Evolutionary conservation across 768 basidiomycete genomes (phyloP), one percentile per base, ranked within the genome.

Genomic region (Suillus weaverae): DNA sequence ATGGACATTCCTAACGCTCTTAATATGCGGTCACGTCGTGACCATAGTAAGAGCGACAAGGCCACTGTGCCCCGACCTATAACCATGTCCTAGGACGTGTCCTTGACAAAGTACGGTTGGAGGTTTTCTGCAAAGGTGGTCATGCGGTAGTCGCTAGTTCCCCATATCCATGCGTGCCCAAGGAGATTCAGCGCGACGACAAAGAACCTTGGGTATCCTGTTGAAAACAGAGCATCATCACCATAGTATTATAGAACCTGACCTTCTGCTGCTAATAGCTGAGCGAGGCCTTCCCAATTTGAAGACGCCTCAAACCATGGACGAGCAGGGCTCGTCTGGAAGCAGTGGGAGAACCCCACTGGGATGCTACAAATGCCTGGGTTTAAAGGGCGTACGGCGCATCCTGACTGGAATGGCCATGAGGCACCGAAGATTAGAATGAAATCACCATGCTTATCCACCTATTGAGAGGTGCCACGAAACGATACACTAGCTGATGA

Each of bases 131-230:
- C 62, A 11, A 71, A 56, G 4, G 60, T 46, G 38, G 60, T 30
- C 38, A 67, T 46, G 36, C 43, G 59, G 30, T 64, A 67, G 55
- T 64, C 63, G 43, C 43, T 3, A 30, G 39, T 39, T 51, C 62
- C 55, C 39, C 62, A 55, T 14, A 65, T 61, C 38, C 48, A 62
- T 44, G 41, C 65, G n/a, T 66, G 67, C 30, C 67, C 65, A n/a
- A 64, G 26, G n/a, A 70, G 64, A 43, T 68, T 66, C 13, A 67
- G 70, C 20, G 67, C 67, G 18, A 60, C 68, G 38, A 70, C 67
- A 10, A 68, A 56, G 53, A 62, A 70, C 11, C 67, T 69, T 70
- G 38, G 22, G 5, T 18, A 35, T 11, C n/a, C 38, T 22, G 30
- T 32, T n/a, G 44, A 55, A 22, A 56, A 51, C 20, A 39, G 20